Base-by-base conservation (phyloP, 345 rosid genomes). In the Gossypium longicalyx region DNA sequence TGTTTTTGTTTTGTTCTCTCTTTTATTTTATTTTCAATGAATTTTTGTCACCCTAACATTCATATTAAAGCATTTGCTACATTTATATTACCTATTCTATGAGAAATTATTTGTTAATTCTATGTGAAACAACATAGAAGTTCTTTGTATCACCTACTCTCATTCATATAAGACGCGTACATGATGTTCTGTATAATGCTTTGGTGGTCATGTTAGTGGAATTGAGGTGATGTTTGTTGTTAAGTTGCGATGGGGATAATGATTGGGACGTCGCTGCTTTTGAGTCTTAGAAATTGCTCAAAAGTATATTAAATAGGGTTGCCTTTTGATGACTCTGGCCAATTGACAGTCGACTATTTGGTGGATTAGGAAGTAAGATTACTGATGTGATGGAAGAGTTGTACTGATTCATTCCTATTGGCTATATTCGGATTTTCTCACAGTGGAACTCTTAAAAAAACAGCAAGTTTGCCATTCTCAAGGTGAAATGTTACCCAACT, bases 201-300 rank as follows among this genome's bases (percentile, higher is more conserved):
- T 66, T 66, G 70, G 29, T 19, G 68, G 25, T 27, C 23, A 9
- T 64, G 68, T 62, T 62, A 34, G 12, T 62, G 67, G n/a, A 63
- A 34, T 41, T 34, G 67, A 38, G 47, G 48, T 34, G 67, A 34
- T 17, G 13, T 63, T 63, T 34, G 12, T 34, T 62, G 22, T 41
- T 64, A 41, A 64, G 27, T 64, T 43, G 69, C 16, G 41, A 10
- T 16, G 43, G 45, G 45, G 11, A 4, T n/a, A n/a, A 34, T 63
- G 12, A 63, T 9, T 43, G 20, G 48, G 49, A 47, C n/a, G 25
- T 10, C 2, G 16, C 29, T 60, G 3, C 64, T 12, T 34, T 12
- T 12, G 17, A 45, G 49, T 56, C 25, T 56, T 19, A 23, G 51
- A 64, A 29, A 65, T 11, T 65, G 52, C 27, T n/a, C 29, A 43